Conservation (phyloP, 2,329 filamentous ascomycete genomes). For the Penicillium digitatum region DNA sequence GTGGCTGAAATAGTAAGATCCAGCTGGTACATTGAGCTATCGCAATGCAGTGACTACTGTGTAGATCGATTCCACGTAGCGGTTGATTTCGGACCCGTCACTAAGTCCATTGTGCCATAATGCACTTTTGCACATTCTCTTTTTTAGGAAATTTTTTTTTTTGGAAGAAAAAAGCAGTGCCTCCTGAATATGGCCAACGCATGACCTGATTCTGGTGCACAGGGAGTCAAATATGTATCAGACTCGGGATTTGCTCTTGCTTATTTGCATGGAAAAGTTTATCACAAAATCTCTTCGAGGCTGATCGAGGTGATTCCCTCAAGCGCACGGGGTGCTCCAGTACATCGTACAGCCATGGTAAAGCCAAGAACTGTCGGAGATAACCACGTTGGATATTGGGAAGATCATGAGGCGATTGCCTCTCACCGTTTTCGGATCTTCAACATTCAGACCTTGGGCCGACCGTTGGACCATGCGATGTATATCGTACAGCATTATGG, state of each 20-base stretch:
- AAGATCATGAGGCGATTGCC: conserved; percentile 21
- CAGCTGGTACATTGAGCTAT: conserved; percentile 12
- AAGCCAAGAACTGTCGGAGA: conserved; percentile 3
- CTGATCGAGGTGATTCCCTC: not conserved
- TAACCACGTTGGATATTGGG: conserved; percentile 11
- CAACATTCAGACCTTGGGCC: conserved; percentile 11
- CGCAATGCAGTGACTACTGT: conserved; percentile 16
- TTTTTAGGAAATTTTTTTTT: not conserved
- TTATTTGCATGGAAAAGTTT: conserved; percentile 6
- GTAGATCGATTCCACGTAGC: conserved; percentile 23
- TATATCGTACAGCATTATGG: conserved; percentile 14
- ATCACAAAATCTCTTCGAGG: conserved; percentile 1
- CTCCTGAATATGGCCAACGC: conserved; percentile 1
- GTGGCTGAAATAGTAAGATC: conserved; percentile 25
- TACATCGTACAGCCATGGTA: not conserved
- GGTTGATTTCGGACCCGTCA: conserved; percentile 13
- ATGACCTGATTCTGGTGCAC: not conserved
- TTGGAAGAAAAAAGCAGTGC: not conserved
- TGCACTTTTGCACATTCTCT: not conserved
- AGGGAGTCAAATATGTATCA: not conserved
- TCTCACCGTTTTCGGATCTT: conserved; percentile 7
- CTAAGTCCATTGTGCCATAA: conserved; percentile 13
- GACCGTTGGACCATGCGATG: conserved; percentile 20
- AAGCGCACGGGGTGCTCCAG: not conserved
- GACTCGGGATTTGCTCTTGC: conserved; percentile 3